phyloP scores from a whole-genome alignment of 1,284 basidiomycete genomes.

The Hortiboletus rubellus region DNA sequence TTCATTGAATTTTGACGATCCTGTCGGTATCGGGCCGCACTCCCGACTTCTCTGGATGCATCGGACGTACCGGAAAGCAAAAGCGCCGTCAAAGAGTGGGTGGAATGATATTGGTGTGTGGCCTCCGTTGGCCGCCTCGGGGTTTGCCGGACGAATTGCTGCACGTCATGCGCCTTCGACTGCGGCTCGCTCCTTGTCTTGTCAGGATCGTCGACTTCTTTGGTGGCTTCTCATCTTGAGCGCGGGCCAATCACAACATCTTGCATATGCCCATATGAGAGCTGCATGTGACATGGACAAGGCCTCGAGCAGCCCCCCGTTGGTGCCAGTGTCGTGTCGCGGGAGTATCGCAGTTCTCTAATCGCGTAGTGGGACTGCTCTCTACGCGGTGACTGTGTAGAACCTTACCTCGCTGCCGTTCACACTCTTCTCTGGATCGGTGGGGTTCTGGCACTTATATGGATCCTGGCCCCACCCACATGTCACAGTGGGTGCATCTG shows the following conservation, averaged over 20 bases:
- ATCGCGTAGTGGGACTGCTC: not conserved
- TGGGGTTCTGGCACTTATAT: conserved; percentile 19
- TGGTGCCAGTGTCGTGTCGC: not conserved
- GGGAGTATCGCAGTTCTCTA: not conserved
- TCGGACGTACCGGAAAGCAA: not conserved
- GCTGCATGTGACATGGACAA: not conserved
- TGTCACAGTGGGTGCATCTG: conserved; percentile 7
- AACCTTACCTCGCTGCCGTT: conserved; percentile 9
- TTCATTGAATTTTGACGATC: conserved; percentile 26
- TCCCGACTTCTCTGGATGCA: not conserved
- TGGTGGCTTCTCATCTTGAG: conserved; percentile 13
- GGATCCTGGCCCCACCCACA: conserved; percentile 6
- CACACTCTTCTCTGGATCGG: conserved; percentile 20
- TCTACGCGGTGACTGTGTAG: not conserved
- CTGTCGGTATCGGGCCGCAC: not conserved
- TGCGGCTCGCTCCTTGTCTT: conserved; percentile 14
- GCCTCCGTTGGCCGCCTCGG: not conserved
- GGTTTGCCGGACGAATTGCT: conserved; percentile 11
- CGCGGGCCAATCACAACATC: conserved; percentile 11
- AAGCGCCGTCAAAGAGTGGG: not conserved
- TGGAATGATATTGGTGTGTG: too few species aligned
- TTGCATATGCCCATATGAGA: conserved; percentile 12
- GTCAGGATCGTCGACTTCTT: conserved; percentile 29
- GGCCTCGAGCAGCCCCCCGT: not conserved
- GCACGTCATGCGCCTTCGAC: conserved; percentile 17